A percentile compares a stretch with the other conserved stretches of the same genome.
phyloP scores from a whole-genome alignment of 768 basidiomycete species.

The Lentinula detonsa region DNA sequence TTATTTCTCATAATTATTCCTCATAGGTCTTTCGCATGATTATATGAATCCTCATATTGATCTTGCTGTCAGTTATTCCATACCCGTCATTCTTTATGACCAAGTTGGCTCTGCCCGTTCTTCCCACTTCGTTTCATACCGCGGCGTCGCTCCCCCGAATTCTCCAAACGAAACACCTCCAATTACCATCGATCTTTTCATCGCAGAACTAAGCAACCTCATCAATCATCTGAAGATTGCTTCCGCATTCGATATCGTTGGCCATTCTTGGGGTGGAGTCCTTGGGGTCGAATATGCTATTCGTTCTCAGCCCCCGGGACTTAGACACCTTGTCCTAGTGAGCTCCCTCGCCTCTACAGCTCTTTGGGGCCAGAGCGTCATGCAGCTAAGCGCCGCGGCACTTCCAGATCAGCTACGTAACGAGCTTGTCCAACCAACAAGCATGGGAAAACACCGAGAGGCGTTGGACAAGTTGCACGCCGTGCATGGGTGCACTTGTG shows the following conservation, averaged over 20 bases:
- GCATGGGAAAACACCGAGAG: conserved; percentile 24
- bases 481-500: conserved; percentile 26
- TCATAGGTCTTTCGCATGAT: conserved; percentile 10
- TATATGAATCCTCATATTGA: neutral
- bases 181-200: conserved; percentile 37
- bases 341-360: conserved; percentile 22
- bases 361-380: conserved; percentile 18
- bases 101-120: conserved; percentile 43
- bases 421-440: conserved; percentile 23
- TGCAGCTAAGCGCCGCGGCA: conserved; percentile 11
- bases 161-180: conserved; percentile 17
- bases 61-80: conserved; percentile 14
- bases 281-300: conserved; percentile 36
- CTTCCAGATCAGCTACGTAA: conserved; percentile 16
- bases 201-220: conserved; percentile 48
- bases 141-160: neutral
- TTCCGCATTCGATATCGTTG: conserved; percentile 36
- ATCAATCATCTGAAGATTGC: conserved; percentile 33
- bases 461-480: conserved; percentile 21
- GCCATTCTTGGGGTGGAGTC: conserved; percentile 59
- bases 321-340: conserved; percentile 28
- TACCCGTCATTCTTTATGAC: conserved; percentile 45
- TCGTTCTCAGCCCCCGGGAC: conserved; percentile 28
- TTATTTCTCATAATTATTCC: neutral
- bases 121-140: conserved; percentile 26